phyloP scores from a whole-genome alignment of 495 filamentous ascomycete genomes.

The Hypoxylon perforatum region DNA sequence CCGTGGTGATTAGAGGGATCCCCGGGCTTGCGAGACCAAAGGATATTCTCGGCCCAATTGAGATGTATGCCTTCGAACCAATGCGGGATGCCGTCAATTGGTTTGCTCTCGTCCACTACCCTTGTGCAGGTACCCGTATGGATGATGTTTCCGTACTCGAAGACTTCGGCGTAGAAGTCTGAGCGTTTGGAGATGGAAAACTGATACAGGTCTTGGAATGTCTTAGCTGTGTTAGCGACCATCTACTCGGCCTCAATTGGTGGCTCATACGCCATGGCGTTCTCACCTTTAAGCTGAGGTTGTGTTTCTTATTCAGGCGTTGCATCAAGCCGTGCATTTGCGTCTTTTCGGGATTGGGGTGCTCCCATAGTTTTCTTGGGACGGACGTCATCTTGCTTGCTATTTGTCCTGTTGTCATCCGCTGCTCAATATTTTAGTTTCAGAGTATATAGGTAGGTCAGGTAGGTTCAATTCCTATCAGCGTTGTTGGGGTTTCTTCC shows the following conservation, averaged over 20 bases:
- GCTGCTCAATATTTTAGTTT: background rate
- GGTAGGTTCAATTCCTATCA: too few relatives aligned
- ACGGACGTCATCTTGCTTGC: conserved; percentile 32
- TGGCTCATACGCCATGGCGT: background rate
- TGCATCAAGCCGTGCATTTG: conserved; percentile 64
- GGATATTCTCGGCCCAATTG: conserved; percentile 74
- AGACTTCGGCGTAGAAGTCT: conserved; percentile 74
- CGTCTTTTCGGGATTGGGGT: conserved; percentile 63
- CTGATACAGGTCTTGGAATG: conserved; percentile 71
- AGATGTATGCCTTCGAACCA: conserved; percentile 75
- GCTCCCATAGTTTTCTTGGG: conserved; percentile 68
- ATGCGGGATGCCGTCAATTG: conserved; percentile 73
- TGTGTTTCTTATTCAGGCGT: conserved; percentile 56
- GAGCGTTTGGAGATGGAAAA: conserved; percentile 70
- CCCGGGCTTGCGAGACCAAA: conserved; percentile 57
- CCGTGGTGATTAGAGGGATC: conserved; percentile 46
- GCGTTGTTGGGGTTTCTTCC: too few relatives aligned
- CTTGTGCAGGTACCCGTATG: conserved; percentile 66
- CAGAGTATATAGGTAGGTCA: background rate
- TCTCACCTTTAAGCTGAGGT: conserved; percentile 56
- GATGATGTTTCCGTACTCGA: conserved; percentile 68
- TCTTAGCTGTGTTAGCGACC: conserved; percentile 48
- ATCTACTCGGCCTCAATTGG: background rate
- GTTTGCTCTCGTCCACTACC: conserved; percentile 74
- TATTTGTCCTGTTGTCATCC: background rate